These are phyloP conservation scores for Posidonia oceanica DNA, from an alignment of 116 monocot genomes.

Conservation along the genomic window DNA sequence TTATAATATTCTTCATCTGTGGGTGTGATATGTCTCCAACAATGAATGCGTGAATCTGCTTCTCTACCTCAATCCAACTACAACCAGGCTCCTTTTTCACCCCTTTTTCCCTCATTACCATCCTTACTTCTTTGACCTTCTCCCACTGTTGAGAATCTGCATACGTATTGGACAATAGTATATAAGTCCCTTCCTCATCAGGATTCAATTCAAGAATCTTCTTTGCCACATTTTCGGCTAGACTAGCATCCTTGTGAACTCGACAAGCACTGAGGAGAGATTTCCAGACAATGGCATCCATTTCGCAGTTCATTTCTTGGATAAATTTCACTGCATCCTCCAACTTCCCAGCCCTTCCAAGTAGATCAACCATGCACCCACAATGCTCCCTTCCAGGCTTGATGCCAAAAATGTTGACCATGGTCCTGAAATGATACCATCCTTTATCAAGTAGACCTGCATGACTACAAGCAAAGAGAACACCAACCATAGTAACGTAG, in stretches of 20 bases:
- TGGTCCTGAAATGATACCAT: constrained; percentile 40
- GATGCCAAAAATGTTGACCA: constrained; percentile 39
- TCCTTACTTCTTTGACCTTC: constrained; percentile 44
- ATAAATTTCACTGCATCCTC: constrained; percentile 44
- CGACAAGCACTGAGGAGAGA: constrained; percentile 69
- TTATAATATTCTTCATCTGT: constrained; percentile 21
- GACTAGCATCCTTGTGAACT: constrained; percentile 32
- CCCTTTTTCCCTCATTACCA: constrained; percentile 39
- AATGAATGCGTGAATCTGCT: constrained; percentile 45
- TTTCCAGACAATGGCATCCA: constrained; percentile 56
- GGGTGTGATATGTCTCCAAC: constrained; percentile 59
- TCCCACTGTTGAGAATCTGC: constrained; percentile 51
- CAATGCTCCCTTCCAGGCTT: constrained; percentile 55
- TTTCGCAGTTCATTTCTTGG: constrained; percentile 30
- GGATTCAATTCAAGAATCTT: constrained; percentile 57
- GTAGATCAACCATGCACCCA: constrained; percentile 78
- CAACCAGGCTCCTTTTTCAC: constrained; percentile 68
- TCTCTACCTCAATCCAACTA: constrained; percentile 66
- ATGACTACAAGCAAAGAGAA: constrained; percentile 82
- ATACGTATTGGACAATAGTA: constrained; percentile 59
- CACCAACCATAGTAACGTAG: constrained; percentile 61
- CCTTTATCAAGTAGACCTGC: constrained; percentile 62
- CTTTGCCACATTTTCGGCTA: constrained; percentile 43
- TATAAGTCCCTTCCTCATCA: constrained; percentile 56
- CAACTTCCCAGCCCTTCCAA: constrained; percentile 61